A percentile compares a stretch with the other conserved stretches of the same genome.
phyloP scores from a whole-genome alignment of 1,139 yeast genomes.

The Barnettozyma hawaiiensis region DNA sequence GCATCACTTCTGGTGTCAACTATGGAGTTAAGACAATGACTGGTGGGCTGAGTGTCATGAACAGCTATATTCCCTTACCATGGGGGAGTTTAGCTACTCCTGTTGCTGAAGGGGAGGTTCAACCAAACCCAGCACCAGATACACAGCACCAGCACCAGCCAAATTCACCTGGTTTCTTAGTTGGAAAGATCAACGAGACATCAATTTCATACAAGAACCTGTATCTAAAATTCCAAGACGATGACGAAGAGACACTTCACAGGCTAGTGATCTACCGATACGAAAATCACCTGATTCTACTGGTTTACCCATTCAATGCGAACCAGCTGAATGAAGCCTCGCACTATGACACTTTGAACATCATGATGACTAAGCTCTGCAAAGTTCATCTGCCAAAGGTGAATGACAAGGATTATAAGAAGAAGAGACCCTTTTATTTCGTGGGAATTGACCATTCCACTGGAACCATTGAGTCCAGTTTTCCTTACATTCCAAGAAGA shows the following conservation, averaged over 20 bases:
- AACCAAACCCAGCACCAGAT: too few relatives aligned
- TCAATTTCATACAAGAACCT: constrained; percentile 17
- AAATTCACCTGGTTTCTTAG: constrained; percentile 9
- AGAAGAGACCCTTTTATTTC: constrained; percentile 15
- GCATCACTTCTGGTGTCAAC: constrained; percentile 20
- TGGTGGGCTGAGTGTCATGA: constrained; percentile 11
- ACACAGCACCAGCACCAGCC: too few relatives aligned
- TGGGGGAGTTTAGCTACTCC: constrained; percentile 8
- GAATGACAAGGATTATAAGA: not conserved
- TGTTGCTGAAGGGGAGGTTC: not conserved
- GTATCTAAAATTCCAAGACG: constrained; percentile 14
- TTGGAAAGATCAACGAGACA: constrained; percentile 15
- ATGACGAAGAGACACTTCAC: constrained; percentile 12
- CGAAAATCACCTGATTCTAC: constrained; percentile 8
- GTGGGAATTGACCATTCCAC: constrained; percentile 10
- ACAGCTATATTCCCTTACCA: constrained; percentile 15
- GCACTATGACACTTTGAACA: constrained; percentile 14
- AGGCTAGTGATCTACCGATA: constrained; percentile 17
- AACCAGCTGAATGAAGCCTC: constrained; percentile 14
- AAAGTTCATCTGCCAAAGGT: constrained; percentile 4
- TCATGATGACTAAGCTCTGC: constrained; percentile 4
- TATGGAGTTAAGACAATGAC: constrained; percentile 18
- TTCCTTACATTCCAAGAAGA: constrained; percentile 18
- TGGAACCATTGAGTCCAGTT: constrained; percentile 14
- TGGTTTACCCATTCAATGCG: constrained; percentile 18